Conservation (phyloP, 441 rosid species). For the Erysimum cheiri region DNA sequence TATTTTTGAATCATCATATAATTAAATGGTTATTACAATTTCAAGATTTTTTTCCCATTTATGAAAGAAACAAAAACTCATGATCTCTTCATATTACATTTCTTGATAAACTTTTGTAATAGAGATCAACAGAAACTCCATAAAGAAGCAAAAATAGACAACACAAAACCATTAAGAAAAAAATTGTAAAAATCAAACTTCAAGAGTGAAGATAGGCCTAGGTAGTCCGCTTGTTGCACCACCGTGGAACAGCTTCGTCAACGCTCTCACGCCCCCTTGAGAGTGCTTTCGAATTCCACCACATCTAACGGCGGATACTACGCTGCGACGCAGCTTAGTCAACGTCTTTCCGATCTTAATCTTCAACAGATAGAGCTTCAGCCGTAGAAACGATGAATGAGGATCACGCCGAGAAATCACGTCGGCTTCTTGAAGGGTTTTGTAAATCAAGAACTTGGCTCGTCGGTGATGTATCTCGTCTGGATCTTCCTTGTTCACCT, state of each 20-base stretch:
- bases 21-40: background rate
- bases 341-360: conserved; percentile 67
- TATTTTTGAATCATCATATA: background rate
- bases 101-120: conserved; percentile 29
- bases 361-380: conserved; percentile 61
- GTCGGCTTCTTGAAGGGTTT: conserved; percentile 57
- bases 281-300: conserved; percentile 39
- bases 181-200: conserved; percentile 4
- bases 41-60: background rate
- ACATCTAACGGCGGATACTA: conserved; percentile 45
- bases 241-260: conserved; percentile 52
- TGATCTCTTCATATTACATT: conserved; percentile 33
- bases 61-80: conserved; percentile 25
- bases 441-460: conserved; percentile 88
- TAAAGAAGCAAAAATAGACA: background rate
- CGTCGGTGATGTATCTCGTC: conserved; percentile 57
- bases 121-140: conserved; percentile 18
- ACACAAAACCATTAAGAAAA: conserved; percentile 9
- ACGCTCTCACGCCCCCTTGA: conserved; percentile 41
- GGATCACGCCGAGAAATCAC: conserved; percentile 38
- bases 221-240: conserved; percentile 48
- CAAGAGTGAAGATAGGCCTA: conserved; percentile 41
- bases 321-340: conserved; percentile 55
- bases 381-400: conserved; percentile 48
- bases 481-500: conserved; percentile 66